phyloP scores from a whole-genome alignment of 1,284 basidiomycete species.

The Moesziomyces sp. region DNA sequence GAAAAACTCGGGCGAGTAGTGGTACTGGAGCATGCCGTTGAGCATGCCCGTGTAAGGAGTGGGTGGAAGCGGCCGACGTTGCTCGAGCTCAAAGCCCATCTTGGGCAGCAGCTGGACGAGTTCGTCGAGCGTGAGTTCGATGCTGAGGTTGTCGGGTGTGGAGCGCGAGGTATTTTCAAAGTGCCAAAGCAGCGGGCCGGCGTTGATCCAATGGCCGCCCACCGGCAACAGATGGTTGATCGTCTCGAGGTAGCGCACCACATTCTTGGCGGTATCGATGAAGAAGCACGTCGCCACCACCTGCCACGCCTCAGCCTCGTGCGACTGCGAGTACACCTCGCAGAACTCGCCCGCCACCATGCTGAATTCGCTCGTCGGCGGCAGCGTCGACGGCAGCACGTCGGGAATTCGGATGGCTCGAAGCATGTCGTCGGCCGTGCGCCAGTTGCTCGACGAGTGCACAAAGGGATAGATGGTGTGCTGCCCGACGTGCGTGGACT shows the following conservation, averaged over 20 bases:
- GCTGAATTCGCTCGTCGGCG: conserved; percentile 59
- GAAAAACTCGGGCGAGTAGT: conserved; percentile 76
- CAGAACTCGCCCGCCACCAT: conserved; percentile 67
- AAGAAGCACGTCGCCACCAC: conserved; percentile 96
- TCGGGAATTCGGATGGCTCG: conserved; percentile 60
- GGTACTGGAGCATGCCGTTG: conserved; percentile 85
- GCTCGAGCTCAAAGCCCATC: conserved; percentile 86
- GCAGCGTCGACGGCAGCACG: conserved; percentile 54
- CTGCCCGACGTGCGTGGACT: conserved; percentile 38
- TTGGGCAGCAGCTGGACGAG: conserved; percentile 79
- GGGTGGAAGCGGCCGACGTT: conserved; percentile 81
- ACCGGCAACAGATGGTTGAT: conserved; percentile 59
- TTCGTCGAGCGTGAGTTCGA: conserved; percentile 90
- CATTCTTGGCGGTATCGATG: conserved; percentile 80
- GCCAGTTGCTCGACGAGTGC: conserved; percentile 64
- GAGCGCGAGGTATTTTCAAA: conserved; percentile 73
- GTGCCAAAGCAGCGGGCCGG: conserved; percentile 94
- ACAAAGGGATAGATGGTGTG: conserved; percentile 63
- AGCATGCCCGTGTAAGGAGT: conserved; percentile 85
- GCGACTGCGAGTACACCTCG: conserved; percentile 68
- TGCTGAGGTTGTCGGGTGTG: conserved; percentile 58
- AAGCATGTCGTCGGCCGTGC: conserved; percentile 56
- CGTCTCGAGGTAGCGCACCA: conserved; percentile 64
- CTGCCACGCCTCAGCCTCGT: conserved; percentile 82
- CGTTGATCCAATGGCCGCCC: conserved; percentile 62